Conservation (phyloP, 1,284 basidiomycete genomes). For the Rhodotorula sp. region DNA sequence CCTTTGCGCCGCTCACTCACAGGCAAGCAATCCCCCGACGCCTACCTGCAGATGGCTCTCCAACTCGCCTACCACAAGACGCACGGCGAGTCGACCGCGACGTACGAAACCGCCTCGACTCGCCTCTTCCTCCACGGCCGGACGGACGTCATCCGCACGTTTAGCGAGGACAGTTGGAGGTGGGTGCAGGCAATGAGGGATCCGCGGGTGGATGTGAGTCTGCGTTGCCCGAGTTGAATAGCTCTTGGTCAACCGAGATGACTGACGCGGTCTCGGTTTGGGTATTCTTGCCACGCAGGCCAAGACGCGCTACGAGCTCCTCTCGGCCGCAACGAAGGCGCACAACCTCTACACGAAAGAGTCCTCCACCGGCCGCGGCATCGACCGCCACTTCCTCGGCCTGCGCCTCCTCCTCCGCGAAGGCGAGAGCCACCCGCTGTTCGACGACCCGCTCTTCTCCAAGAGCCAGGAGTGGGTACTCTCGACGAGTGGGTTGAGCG, state of each 20-base stretch:
- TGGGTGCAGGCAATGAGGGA: conserved; percentile 78
- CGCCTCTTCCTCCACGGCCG: conserved; percentile 86
- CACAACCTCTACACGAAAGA: conserved; percentile 76
- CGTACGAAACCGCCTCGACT: conserved; percentile 92
- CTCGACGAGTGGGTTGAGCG: conserved; percentile 85
- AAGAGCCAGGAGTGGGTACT: conserved; percentile 83
- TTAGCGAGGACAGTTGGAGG: conserved; percentile 70
- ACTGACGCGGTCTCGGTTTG: neutral
- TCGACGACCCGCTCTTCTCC: conserved; percentile 75
- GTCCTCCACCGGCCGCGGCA: conserved; percentile 77
- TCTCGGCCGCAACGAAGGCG: conserved; percentile 66
- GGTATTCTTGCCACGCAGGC: conserved; percentile 47
- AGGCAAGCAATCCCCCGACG: conserved; percentile 80
- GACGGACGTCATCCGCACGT: conserved; percentile 85
- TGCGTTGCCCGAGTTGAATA: no score
- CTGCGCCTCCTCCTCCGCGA: conserved; percentile 64
- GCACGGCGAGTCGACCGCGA: conserved; percentile 75
- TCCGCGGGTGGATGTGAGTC: conserved; percentile 54
- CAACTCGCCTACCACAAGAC: conserved; percentile 88
- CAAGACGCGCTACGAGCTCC: conserved; percentile 56
- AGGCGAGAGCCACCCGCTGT: conserved; percentile 56
- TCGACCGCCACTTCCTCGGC: conserved; percentile 89
- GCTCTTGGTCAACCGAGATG: no score
- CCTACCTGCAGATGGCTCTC: conserved; percentile 87
- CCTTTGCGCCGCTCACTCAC: neutral